Base-by-base conservation (phyloP, 2,329 filamentous ascomycete species). In the Epichloe sylvatica region DNA sequence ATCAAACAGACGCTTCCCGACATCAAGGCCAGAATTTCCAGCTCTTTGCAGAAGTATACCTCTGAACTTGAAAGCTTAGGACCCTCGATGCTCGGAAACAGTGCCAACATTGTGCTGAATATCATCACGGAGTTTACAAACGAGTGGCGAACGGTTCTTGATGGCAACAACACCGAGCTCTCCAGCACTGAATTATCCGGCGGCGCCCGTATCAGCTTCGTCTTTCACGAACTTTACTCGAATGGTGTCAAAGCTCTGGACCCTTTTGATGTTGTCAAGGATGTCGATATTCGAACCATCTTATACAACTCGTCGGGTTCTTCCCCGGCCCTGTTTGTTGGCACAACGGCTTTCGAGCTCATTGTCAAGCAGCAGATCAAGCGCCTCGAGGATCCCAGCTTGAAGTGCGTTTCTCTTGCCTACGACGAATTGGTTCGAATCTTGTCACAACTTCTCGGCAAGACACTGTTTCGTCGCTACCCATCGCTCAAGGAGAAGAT, bases 341-440 rank as follows among this genome's bases (percentile, higher is more conserved):
- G 92, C 50, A 97, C 92, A 7, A 94, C 87, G 6, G 92, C 92
- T n/a, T 98, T 98, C 60, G 92, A 98, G 69, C 75, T 96, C 56
- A 96, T 98, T 59, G 91, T 97, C 57, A 98, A 97, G 77, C 88
- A 96, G 67, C 90, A 98, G 67, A 98, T 98, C 70, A 94, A 87
- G 77, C 81, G 92, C 50, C 69, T 98, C 47, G 92, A 98, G 68
- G 92, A 98, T 53, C 94, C 92, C 38, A 95, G 89, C 66, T 71
- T 96, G 67, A 98, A 96, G 75, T 98, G 92, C 75, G 91, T 95
- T 38, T 94, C 89, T 47, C 76, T 98, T 48, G 91, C 98, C 38
- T 98, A 96, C 62, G 92, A 98, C 64, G 92, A 98, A 72, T 71
- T 98, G 61, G 91, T 98, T 55, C 87, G 92, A 54, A 98, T 98